Evolutionary conservation across 805 yeast genomes (phyloP), one percentile per base, ranked within the genome.

Genomic region (Yarrowia sp.): DNA sequence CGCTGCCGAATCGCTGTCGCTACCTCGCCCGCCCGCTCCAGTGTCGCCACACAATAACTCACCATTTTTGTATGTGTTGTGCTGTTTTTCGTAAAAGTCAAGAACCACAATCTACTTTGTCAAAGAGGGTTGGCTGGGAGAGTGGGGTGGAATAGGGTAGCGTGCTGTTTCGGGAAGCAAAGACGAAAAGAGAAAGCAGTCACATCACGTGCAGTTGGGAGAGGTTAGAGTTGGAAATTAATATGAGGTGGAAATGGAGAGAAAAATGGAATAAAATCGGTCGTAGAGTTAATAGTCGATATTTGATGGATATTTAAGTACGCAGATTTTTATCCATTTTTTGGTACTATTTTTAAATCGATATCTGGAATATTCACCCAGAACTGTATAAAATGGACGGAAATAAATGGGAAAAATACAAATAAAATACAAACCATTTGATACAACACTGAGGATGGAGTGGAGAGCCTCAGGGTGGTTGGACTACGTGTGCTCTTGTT

Each of bases 31-130:
- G 8, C 54, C 3, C 26, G 10, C 8, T 8, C 17, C 8, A 3
- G 7, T 16, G 48, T 30, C 54, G 54, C 28, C 54, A 32, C 54
- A 14, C 28, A 21, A 19, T 32, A 14, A 54, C 61, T 54, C 61
- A 54, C 61, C 61, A 54, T 54, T 54, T 54, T 54, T 54, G 61
- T 54, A 54, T 54, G 61, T 54, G 65, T 32, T 64, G 63, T 59
- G 66, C 62, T 59, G 66, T 56, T 62, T 48, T 52, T 35, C 65
- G 26, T 48, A 44, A 44, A 33, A 36, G 38, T 22, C 26, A 52
- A 36, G 43, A 52, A 19, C 33, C 35, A 33, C 35, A 28, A 30
- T 48, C 38, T 26, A 38, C 59, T 52, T 48, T 35, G 43, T n/a
- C 43, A 48, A 43, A 33, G 43, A 59, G 54, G 43, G 32, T 61